These are phyloP conservation scores for Gossypium mustelinum DNA, from an alignment of 345 rosid species.

Conservation along the genomic window DNA sequence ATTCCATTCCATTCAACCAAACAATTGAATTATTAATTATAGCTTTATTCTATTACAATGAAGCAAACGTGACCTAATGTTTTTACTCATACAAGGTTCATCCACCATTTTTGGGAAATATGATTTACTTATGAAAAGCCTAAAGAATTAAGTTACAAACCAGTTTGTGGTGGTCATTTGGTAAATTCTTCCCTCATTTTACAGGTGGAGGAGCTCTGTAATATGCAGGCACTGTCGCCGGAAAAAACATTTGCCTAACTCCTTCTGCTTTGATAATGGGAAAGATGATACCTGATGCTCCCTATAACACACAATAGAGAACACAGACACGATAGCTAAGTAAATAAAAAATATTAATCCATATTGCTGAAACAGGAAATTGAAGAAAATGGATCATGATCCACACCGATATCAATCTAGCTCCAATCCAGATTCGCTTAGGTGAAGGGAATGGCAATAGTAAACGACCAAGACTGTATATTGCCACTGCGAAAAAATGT, in stretches of 20 bases:
- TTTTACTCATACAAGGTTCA: too few species aligned
- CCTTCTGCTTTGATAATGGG: conserved; percentile 53
- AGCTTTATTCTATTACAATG: too few species aligned
- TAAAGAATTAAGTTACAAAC: too few species aligned
- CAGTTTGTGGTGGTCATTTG: too few species aligned
- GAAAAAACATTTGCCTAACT: conserved; percentile 48
- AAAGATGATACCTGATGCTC: conserved; percentile 46
- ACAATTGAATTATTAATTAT: too few species aligned
- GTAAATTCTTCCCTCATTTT: conserved; percentile 7
- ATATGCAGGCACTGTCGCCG: conserved; percentile 45
- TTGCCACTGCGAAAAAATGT: conserved; percentile 48
- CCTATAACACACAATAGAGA: conserved; percentile 16
- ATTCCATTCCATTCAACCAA: too few species aligned
- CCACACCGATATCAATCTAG: conserved; percentile 36
- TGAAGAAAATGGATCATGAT: not conserved
- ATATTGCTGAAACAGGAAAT: not conserved
- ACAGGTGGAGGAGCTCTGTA: conserved; percentile 38
- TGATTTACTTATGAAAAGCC: too few species aligned
- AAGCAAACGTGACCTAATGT: too few species aligned
- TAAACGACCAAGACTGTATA: conserved; percentile 39
- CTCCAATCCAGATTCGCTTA: conserved; percentile 45
- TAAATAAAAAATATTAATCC: not conserved
- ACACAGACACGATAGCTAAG: not conserved
- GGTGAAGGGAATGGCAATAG: conserved; percentile 45
- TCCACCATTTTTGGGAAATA: too few species aligned